A percentile compares a stretch with the other conserved stretches of the same genome.
Evolutionary conservation across 2,329 filamentous ascomycete genomes (phyloP).

Genomic region (Colletotrichum cuscutae): DNA sequence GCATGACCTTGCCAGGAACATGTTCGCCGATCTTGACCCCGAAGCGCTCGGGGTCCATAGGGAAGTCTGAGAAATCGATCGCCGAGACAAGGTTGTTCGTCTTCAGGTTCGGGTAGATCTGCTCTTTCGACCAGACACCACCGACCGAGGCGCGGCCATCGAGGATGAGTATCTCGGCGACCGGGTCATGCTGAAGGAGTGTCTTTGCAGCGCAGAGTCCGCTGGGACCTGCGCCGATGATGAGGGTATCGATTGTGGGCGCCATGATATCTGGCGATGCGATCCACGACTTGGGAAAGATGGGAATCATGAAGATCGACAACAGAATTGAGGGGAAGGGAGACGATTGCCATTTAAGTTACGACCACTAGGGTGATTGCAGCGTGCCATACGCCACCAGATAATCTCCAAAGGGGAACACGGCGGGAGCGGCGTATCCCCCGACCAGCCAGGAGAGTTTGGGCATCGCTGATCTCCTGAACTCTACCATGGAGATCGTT

Average conservation of each 20-base stretch:
- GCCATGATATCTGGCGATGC: conserved; percentile 1
- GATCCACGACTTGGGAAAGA: not conserved
- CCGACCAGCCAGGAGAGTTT: not conserved
- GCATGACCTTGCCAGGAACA: conserved; percentile 66
- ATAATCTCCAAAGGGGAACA: not conserved
- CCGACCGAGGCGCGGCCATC: conserved; percentile 52
- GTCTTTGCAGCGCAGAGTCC: conserved; percentile 60
- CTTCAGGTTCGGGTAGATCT: conserved; percentile 53
- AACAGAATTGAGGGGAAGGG: not conserved
- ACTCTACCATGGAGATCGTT: not conserved
- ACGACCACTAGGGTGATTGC: not conserved
- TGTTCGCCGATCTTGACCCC: conserved; percentile 49
- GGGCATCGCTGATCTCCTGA: not conserved
- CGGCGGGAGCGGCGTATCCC: not conserved
- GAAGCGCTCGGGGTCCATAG: conserved; percentile 43
- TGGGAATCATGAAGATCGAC: not conserved
- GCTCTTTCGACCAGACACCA: conserved; percentile 53
- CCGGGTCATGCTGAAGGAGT: conserved; percentile 53
- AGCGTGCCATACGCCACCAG: not conserved
- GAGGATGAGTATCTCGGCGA: conserved; percentile 52
- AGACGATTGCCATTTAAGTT: not conserved
- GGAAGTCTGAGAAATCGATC: conserved; percentile 51
- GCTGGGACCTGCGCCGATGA: conserved; percentile 43
- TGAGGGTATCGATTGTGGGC: conserved; percentile 34
- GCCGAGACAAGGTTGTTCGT: conserved; percentile 54